A percentile compares a stretch with the other conserved stretches of the same genome.
Evolutionary conservation across 2,329 filamentous ascomycete species (phyloP).

Genomic region (Sclerotinia spermophila): DNA sequence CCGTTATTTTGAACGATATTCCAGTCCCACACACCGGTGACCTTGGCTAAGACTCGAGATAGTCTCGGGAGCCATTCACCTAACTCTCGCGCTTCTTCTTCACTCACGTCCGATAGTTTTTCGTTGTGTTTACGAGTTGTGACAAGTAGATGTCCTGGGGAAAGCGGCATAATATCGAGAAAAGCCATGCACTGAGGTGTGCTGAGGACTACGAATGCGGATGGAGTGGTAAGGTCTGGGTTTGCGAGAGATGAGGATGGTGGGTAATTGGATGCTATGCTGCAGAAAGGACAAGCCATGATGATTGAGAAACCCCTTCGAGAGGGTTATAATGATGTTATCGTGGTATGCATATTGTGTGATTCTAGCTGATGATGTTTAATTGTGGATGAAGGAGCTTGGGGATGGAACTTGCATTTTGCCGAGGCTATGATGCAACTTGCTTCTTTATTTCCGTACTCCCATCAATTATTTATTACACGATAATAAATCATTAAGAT

Average conservation of each 20-base stretch:
- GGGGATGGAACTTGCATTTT: conserved; percentile 4
- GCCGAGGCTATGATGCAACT: conserved; percentile 11
- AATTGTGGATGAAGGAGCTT: conserved; percentile 12
- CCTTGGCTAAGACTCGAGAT: conserved; percentile 64
- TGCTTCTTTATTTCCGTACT: not conserved
- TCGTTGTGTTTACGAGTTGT: conserved; percentile 73
- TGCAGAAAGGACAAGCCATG: conserved; percentile 57
- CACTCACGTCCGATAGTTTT: conserved; percentile 69
- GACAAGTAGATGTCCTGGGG: conserved; percentile 76
- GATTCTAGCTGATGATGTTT: not conserved
- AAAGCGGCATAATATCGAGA: conserved; percentile 88
- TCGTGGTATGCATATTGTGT: conserved; percentile 22
- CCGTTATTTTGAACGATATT: conserved; percentile 97
- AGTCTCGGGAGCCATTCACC: conserved; percentile 67
- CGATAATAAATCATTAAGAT: not conserved
- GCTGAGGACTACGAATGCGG: conserved; percentile 66
- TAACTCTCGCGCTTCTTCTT: conserved; percentile 62
- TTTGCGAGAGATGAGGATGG: conserved; percentile 44
- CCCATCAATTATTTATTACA: not conserved
- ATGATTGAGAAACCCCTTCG: conserved; percentile 10
- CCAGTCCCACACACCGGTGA: conserved; percentile 76
- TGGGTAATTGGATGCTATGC: conserved; percentile 49
- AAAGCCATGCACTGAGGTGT: conserved; percentile 79
- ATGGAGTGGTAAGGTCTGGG: conserved; percentile 38
- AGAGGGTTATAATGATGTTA: conserved; percentile 19